Conservation (phyloP, 352 stramenopile species). For the Phytophthora tubulina region DNA sequence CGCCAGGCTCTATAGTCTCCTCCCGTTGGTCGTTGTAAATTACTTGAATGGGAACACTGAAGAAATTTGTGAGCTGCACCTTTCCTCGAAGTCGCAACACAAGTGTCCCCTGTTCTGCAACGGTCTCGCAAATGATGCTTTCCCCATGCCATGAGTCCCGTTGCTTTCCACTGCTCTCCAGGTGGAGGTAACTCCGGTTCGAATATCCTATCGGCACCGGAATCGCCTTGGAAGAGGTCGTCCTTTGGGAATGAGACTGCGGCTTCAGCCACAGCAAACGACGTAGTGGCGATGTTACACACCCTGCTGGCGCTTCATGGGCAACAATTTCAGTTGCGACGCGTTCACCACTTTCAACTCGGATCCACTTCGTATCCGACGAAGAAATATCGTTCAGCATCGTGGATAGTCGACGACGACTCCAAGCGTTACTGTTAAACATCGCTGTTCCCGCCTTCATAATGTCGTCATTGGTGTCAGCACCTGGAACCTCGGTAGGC, state of each 20-base stretch:
- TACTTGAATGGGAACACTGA: conserved; percentile 76
- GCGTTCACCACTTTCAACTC: conserved; percentile 69
- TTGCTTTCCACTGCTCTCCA: conserved; percentile 72
- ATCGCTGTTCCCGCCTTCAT: conserved; percentile 54
- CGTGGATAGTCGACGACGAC: conserved; percentile 70
- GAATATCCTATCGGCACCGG: conserved; percentile 90
- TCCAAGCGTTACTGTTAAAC: conserved; percentile 68
- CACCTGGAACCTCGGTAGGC: conserved; percentile 56
- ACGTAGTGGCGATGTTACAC: conserved; percentile 78
- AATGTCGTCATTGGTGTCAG: conserved; percentile 54
- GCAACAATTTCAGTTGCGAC: conserved; percentile 83
- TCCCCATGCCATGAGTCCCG: conserved; percentile 79
- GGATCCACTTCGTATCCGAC: conserved; percentile 71
- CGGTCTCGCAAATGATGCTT: conserved; percentile 87
- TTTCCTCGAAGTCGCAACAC: conserved; percentile 82
- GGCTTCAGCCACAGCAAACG: conserved; percentile 83
- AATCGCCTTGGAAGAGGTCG: conserved; percentile 71
- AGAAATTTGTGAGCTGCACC: conserved; percentile 82
- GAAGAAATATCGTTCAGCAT: conserved; percentile 85
- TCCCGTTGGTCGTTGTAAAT: conserved; percentile 76
- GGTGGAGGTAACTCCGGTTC: conserved; percentile 85
- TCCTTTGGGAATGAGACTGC: conserved; percentile 54
- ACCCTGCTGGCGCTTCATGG: conserved; percentile 84
- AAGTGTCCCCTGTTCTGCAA: conserved; percentile 86
- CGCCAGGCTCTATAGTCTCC: conserved; percentile 62